phyloP scores from a whole-genome alignment of 2,329 filamentous ascomycete genomes.

The Tolypocladium ovalisporum region DNA sequence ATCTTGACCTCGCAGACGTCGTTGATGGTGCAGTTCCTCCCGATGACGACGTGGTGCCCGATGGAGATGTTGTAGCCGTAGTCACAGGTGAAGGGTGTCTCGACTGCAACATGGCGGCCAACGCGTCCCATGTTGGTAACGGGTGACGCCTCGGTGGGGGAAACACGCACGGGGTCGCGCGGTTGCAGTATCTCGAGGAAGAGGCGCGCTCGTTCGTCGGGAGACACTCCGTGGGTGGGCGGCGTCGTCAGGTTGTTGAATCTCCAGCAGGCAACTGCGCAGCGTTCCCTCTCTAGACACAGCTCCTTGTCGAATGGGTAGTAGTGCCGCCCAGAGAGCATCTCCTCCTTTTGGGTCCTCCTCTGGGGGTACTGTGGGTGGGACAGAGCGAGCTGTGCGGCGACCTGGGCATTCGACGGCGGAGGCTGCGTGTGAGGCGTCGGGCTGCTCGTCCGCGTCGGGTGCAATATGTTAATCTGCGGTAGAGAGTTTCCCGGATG shows the following conservation, averaged over 20 bases:
- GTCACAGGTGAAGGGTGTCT: constrained; percentile 83
- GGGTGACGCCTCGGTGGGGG: constrained; percentile 41
- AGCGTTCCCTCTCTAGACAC: constrained; percentile 73
- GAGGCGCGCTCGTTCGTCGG: constrained; percentile 55
- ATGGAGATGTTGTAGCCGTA: constrained; percentile 94
- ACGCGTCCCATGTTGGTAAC: constrained; percentile 49
- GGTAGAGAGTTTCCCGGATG: constrained; percentile 41
- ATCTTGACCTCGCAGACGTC: constrained; percentile 80
- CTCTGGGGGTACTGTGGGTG: constrained; percentile 38
- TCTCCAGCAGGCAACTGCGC: constrained; percentile 67
- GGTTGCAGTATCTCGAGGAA: constrained; percentile 65
- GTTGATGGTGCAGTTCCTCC: constrained; percentile 72
- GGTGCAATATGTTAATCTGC: constrained; percentile 46
- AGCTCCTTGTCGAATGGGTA: constrained; percentile 70
- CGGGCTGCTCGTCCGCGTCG: constrained; percentile 38
- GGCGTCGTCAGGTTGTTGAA: constrained; percentile 75
- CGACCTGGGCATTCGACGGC: constrained; percentile 37
- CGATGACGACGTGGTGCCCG: constrained; percentile 74
- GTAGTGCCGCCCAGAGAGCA: constrained; percentile 73
- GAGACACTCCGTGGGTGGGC: constrained; percentile 59
- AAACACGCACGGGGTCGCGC: constrained; percentile 41
- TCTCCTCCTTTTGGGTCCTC: constrained; percentile 75
- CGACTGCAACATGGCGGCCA: constrained; percentile 67
- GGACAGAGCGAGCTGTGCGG: constrained; percentile 48
- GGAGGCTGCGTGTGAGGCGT: constrained; percentile 25